phyloP scores from a whole-genome alignment of 2,329 filamentous ascomycete species.

The Chaetothyriales sp. region DNA sequence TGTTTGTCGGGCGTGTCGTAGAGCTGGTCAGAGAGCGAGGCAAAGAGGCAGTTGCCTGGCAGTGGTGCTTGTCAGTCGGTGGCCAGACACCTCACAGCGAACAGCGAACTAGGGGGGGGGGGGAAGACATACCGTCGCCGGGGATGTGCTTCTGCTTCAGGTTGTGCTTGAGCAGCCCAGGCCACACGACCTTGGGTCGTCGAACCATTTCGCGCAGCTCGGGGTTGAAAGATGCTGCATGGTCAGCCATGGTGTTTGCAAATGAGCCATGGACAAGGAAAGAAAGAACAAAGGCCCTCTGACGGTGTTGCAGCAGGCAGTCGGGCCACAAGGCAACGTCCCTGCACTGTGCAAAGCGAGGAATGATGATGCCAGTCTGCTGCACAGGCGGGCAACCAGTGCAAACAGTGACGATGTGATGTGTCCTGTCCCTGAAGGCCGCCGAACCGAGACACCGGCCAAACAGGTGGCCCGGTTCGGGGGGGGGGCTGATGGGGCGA shows the following conservation, averaged over 20 bases:
- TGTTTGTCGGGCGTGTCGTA: slow-evolving; percentile 47
- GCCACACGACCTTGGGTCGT: slow-evolving; percentile 18
- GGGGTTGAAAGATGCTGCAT: slow-evolving; percentile 12
- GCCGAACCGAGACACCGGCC: neutral
- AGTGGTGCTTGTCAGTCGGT: neutral
- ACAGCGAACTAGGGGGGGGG: no score
- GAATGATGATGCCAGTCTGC: neutral
- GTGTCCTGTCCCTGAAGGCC: neutral
- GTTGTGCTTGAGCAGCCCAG: slow-evolving; percentile 16
- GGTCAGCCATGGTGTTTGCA: slow-evolving; percentile 17
- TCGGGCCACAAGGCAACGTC: neutral
- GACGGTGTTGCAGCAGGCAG: neutral
- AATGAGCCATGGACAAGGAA: slow-evolving; percentile 14
- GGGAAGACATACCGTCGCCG: slow-evolving; percentile 14
- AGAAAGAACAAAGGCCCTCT: neutral
- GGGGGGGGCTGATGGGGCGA: neutral
- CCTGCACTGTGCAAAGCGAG: neutral
- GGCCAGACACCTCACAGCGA: neutral
- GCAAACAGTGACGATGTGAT: neutral
- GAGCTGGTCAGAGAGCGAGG: slow-evolving; percentile 53
- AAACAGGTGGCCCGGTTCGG: neutral
- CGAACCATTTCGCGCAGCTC: slow-evolving; percentile 20
- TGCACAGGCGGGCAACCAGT: neutral
- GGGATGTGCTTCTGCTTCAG: slow-evolving; percentile 17
- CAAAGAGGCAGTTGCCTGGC: slow-evolving; percentile 56